Conservation (phyloP, 1,284 basidiomycete genomes). For the Naganishia cerealis region DNA sequence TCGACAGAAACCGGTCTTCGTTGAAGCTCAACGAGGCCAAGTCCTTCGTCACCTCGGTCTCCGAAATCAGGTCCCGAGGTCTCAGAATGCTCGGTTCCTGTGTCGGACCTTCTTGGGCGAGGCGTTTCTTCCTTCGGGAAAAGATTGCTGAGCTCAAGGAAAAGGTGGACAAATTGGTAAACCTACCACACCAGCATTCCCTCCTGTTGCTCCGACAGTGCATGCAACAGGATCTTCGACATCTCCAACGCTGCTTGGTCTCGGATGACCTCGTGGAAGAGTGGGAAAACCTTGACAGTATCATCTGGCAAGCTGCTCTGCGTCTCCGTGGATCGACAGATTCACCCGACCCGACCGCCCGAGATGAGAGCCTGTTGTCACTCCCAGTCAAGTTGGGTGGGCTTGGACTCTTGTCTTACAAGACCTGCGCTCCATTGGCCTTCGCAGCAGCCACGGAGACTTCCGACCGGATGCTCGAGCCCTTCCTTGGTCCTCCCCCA, state of each 20-base stretch:
- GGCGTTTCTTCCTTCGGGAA: background rate
- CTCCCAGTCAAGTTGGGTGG: constrained; percentile 21
- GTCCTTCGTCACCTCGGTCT: constrained; percentile 7
- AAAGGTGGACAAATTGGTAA: too few relatives aligned
- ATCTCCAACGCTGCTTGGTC: constrained; percentile 31
- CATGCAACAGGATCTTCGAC: too few relatives aligned
- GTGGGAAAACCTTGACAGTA: constrained; percentile 27
- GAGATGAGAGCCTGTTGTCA: constrained; percentile 5
- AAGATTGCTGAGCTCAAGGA: background rate
- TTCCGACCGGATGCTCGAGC: constrained; percentile 19
- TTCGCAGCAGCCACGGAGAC: constrained; percentile 21
- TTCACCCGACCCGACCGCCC: background rate
- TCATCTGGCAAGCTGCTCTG: constrained; percentile 11
- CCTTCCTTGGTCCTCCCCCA: constrained; percentile 1
- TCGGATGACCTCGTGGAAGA: constrained; percentile 29
- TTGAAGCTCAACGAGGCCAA: constrained; percentile 6
- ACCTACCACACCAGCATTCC: too few relatives aligned
- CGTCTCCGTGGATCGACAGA: constrained; percentile 4
- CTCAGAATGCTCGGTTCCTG: constrained; percentile 2
- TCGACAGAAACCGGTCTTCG: too few relatives aligned
- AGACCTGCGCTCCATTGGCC: constrained; percentile 26
- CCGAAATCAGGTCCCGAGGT: background rate
- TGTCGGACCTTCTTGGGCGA: background rate
- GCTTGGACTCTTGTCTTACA: constrained; percentile 30
- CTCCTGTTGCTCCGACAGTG: too few relatives aligned